Base-by-base conservation (phyloP, 2,329 filamentous ascomycete genomes). In the Lojkania enalia region DNA sequence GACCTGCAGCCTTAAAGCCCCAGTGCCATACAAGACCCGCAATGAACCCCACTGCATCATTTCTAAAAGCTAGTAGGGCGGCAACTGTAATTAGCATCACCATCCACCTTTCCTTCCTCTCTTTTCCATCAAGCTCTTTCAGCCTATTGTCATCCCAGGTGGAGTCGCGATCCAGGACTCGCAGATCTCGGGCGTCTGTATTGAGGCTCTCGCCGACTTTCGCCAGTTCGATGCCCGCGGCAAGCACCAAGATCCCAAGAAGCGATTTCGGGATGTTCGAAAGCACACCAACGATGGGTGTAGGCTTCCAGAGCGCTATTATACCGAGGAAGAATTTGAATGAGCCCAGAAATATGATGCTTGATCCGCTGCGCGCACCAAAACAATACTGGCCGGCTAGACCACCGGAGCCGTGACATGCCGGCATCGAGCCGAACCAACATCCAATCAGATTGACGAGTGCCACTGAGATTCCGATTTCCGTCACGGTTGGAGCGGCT, bases 391-490 rank as follows among this genome's bases (percentile, higher is more conserved):
- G 92, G 0, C 87, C 94, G 4, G 94, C 94, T 0, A 97, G 76
- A 0, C 92, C 92, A 2, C 92, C 92, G 0, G 90, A 90, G 4
- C 92, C 92, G 65, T 97, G 94, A 63, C 94, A 97, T 3, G 94
- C 84, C 2, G 92, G 94, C 94, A 96, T 97, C 4, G 87, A 87
- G 36, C 91, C 91, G 60, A 96, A 95, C 88, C 89, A 95, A 60
- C 88, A 91, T 13, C 87, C 87, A 1, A 87, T 67, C 3, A 96
- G 74, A 64, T 97, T 97, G 82, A 96, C 95, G 2, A 77, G 60
- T 0, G 86, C 85, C 3, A 97, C 88, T 42, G 89, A 95, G 48
- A 91, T 67, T 1, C 91, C 92, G 20, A 97, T 77, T 0, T 84
- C 77, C 0, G 89, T 92, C 4, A 90, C 85, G 0, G 82, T 83